These are phyloP conservation scores for Starmerella apicola DNA, from an alignment of 805 yeast species.

Conservation along the genomic window DNA sequence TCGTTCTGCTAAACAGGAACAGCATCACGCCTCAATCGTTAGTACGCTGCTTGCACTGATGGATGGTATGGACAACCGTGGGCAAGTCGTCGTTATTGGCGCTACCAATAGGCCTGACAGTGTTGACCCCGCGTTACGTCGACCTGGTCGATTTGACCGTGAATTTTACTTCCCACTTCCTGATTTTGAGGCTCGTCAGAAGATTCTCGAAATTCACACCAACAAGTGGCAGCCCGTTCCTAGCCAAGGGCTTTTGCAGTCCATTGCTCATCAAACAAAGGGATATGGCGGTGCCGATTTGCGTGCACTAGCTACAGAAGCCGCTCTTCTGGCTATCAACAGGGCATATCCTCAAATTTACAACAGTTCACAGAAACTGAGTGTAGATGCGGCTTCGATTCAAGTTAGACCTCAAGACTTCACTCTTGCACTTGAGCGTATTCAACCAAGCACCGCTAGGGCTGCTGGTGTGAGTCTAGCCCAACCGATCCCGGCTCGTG, in stretches of 20 bases:
- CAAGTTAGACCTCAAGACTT: slow-evolving; percentile 73
- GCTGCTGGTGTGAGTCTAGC: slow-evolving; percentile 60
- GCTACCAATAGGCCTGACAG: slow-evolving; percentile 98
- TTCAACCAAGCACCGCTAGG: slow-evolving; percentile 85
- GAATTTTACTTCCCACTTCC: slow-evolving; percentile 95
- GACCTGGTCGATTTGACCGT: slow-evolving; percentile 95
- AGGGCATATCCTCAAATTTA: slow-evolving; percentile 90
- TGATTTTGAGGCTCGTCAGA: slow-evolving; percentile 60
- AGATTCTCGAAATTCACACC: slow-evolving; percentile 76
- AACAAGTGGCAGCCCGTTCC: slow-evolving; percentile 76
- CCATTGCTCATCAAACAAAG: slow-evolving; percentile 69
- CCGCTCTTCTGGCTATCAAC: slow-evolving; percentile 85
- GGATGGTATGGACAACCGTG: slow-evolving; percentile 99
- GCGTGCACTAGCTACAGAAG: slow-evolving; percentile 88
- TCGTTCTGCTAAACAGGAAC: slow-evolving; percentile 93
- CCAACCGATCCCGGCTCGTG: slow-evolving; percentile 57
- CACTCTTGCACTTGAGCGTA: slow-evolving; percentile 69
- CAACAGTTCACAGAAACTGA: slow-evolving; percentile 54
- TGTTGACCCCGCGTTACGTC: slow-evolving; percentile 91
- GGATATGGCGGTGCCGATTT: slow-evolving; percentile 98
- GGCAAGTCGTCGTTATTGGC: slow-evolving; percentile 95
- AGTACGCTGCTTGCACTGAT: slow-evolving; percentile 87
- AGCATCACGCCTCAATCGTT: slow-evolving; percentile 93
- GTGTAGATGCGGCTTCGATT: slow-evolving; percentile 58
- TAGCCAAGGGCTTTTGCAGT: slow-evolving; percentile 42